Percentiles rank a stretch among this genome's conserved stretches.
These are phyloP conservation scores for Colletotrichum kahawae DNA, from an alignment of 2,329 filamentous ascomycete genomes.

Conservation along the genomic window DNA sequence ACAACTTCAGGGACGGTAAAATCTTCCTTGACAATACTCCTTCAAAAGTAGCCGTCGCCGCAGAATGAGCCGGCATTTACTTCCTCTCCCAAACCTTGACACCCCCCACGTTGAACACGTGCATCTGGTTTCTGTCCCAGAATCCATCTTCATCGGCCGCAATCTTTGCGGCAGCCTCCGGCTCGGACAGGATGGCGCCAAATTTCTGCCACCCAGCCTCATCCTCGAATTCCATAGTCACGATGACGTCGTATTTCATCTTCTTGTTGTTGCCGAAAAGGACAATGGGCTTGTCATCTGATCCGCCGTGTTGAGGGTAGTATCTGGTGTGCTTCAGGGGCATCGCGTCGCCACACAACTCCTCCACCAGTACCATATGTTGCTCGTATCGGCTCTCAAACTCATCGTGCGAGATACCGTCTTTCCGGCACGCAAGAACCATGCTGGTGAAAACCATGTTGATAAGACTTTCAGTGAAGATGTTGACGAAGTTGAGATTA, in stretches of 20 bases:
- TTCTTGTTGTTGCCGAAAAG: neutral
- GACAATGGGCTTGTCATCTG: neutral
- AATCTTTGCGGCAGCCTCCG: neutral
- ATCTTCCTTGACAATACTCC: neutral
- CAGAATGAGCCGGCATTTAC: neutral
- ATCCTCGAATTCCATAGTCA: neutral
- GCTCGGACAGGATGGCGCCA: neutral
- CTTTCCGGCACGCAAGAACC: neutral
- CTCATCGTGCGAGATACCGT: neutral
- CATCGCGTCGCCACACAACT: neutral
- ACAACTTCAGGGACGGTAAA: neutral
- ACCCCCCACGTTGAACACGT: neutral
- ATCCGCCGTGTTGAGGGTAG: neutral
- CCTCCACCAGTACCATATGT: neutral
- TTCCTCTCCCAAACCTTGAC: neutral
- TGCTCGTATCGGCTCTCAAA: conserved; percentile 13
- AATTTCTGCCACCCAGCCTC: neutral
- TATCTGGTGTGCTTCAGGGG: conserved; percentile 6
- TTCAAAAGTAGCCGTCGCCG: neutral
- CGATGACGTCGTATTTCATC: conserved; percentile 6
- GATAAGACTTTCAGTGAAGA: accelerated
- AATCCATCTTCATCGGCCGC: conserved; percentile 4
- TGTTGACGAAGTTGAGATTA: too few species aligned
- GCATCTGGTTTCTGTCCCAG: conserved; percentile 7
- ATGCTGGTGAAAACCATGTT: conserved; percentile 6